Evolutionary conservation across 345 rosid genomes (phyloP), one percentile per base, ranked within the genome.

Genomic region (Aquilaria malaccensis): DNA sequence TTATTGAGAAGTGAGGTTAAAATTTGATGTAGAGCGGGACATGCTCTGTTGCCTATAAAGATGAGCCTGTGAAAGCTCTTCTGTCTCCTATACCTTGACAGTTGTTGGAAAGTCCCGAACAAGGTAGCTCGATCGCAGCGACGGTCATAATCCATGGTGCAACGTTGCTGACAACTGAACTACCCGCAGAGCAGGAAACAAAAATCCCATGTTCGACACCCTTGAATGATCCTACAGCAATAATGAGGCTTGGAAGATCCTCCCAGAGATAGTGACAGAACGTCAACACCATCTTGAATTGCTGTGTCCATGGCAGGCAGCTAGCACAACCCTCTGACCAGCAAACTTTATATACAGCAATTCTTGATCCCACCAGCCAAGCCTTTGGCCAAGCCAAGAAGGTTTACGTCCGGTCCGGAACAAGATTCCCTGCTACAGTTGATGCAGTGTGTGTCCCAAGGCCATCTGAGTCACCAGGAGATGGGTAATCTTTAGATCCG

Each of bases 401-500:
- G 56, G 57, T 66, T 72, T 52, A 71, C 76, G 7, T 46, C 30
- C 22, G 22, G 22, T 22, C 22, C 22, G 13, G 10, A 14, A 67
- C 66, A 33, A 65, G 22, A n/a, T 54, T 54, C 6, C 72, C 74
- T 0, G 74, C 76, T 13, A 71, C 74, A 6, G 63, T 72, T 13
- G 76, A 72, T 56, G 69, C 49, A 12, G 74, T 69, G 37, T 76
- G 72, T 12, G 69, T 72, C 32, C 76, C 76, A 45, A 59, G 72
- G 4, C 76, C 71, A 52, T 57, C 57, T 7, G 53, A 33, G 62
- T 72, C 76, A 43, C 71, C 62, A 1, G 68, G 63, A 31, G 76
- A 72, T 41, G 76, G 62, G 59, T 62, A 81, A 50, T 85, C 91
- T 0, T 15, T 53, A 2, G 80, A 72, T 56, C 55, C 77, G 13